These are phyloP conservation scores for Gossypium ekmanianum DNA, from an alignment of 345 rosid genomes.

Conservation along the genomic window DNA sequence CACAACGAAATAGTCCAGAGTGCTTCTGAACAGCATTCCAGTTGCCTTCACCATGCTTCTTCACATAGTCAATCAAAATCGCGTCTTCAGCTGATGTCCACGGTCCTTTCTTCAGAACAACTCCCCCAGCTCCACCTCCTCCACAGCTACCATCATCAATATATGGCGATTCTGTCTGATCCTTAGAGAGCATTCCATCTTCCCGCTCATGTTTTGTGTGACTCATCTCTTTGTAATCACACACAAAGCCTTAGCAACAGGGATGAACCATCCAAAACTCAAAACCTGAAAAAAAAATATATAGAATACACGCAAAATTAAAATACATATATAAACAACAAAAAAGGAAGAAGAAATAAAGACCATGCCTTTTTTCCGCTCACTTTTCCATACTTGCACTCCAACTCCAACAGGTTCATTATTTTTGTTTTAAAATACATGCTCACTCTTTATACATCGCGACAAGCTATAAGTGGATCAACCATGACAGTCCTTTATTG, in stretches of 20 bases:
- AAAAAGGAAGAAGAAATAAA: not conserved
- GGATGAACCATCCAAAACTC: slow-evolving; percentile 44
- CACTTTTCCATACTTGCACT: slow-evolving; percentile 23
- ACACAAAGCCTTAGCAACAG: slow-evolving; percentile 31
- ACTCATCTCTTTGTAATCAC: slow-evolving; percentile 62
- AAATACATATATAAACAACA: not conserved
- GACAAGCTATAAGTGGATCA: slow-evolving; percentile 18
- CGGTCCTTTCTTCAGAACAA: slow-evolving; percentile 83
- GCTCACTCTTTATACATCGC: not conserved
- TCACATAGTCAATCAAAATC: slow-evolving; percentile 78
- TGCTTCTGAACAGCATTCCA: slow-evolving; percentile 95
- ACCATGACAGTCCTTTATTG: slow-evolving; percentile 8
- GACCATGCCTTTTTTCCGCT: not conserved
- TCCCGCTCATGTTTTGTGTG: slow-evolving; percentile 50
- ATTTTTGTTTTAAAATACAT: slow-evolving; percentile 10
- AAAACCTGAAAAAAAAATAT: slow-evolving; percentile 23
- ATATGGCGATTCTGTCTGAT: slow-evolving; percentile 52
- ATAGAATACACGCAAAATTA: slow-evolving; percentile 6
- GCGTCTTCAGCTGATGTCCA: slow-evolving; percentile 95
- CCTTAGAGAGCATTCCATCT: slow-evolving; percentile 48
- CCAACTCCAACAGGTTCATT: slow-evolving; percentile 13
- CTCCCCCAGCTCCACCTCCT: slow-evolving; percentile 40
- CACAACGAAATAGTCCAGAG: slow-evolving; percentile 86
- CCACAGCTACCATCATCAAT: slow-evolving; percentile 39
- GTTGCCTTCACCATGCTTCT: slow-evolving; percentile 95